Evolutionary conservation across 306 rosid species (phyloP).

Genomic region (Cicer cuneatum): DNA sequence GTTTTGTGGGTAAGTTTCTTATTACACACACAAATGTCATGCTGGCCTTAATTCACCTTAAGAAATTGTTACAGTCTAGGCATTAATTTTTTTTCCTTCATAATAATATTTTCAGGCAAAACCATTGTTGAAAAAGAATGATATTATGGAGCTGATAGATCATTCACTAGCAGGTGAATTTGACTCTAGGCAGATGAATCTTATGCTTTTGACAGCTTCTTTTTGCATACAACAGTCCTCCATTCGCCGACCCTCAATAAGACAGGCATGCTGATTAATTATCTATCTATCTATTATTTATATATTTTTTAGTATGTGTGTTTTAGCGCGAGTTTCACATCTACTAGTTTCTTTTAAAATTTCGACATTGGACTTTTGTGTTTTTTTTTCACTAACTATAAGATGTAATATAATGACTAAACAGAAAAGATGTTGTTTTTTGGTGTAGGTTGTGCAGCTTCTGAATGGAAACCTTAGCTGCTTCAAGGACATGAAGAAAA

Average conservation of each 20-base stretch:
- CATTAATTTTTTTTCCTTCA: neutral
- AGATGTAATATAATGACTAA: neutral
- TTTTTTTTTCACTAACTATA: neutral
- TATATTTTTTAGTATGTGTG: neutral
- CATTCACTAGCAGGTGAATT: conserved; percentile 62
- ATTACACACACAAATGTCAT: neutral
- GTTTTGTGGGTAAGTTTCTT: conserved; percentile 80
- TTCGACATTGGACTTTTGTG: neutral
- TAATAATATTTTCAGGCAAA: conserved; percentile 62
- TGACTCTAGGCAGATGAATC: conserved; percentile 61
- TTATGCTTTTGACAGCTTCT: conserved; percentile 78
- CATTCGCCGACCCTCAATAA: conserved; percentile 79
- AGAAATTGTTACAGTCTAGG: neutral
- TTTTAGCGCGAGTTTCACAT: too few species aligned
- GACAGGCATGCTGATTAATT: conserved; percentile 60
- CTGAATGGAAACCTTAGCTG: conserved; percentile 76
- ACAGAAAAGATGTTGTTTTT: neutral
- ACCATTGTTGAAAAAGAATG: conserved; percentile 81
- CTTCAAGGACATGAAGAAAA: conserved; percentile 74
- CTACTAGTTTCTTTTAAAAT: too few species aligned
- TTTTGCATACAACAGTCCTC: conserved; percentile 85
- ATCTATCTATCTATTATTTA: neutral
- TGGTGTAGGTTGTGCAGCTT: conserved; percentile 75
- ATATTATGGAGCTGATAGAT: conserved; percentile 65
- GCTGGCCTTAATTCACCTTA: neutral